Evolutionary conservation across 345 rosid genomes (phyloP).

Genomic region (Melastoma malabathricum): DNA sequence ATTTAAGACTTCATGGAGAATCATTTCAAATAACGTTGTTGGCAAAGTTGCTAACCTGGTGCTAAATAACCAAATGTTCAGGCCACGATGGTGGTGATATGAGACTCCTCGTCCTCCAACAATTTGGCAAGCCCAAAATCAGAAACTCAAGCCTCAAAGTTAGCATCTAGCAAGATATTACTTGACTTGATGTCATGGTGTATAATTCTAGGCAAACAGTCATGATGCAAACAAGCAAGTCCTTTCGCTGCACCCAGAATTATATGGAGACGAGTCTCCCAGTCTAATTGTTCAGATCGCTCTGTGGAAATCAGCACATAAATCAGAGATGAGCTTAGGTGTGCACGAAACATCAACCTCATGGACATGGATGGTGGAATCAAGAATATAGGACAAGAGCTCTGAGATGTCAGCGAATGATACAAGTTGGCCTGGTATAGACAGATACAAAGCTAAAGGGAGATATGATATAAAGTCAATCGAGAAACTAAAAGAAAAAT

Average conservation of each 20-base stretch:
- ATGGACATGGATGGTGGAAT: too few species aligned
- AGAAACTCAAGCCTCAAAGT: conserved; percentile 91
- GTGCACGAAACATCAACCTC: too few species aligned
- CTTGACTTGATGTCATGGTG: conserved; percentile 98
- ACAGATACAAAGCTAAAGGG: too few species aligned
- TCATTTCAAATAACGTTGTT: too few species aligned
- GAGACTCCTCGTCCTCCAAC: conserved; percentile 90
- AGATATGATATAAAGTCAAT: too few species aligned
- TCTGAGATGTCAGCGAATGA: too few species aligned
- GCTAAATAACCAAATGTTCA: conserved; percentile 98
- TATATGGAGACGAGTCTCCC: conserved; percentile 88
- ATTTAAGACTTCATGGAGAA: too few species aligned
- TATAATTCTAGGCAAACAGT: conserved; percentile 96
- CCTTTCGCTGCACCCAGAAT: conserved; percentile 98
- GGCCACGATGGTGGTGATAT: conserved; percentile 95
- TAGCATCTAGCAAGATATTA: conserved; percentile 93
- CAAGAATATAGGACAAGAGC: too few species aligned
- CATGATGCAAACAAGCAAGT: conserved; percentile 89
- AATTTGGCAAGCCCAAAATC: conserved; percentile 97
- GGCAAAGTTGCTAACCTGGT: conserved; percentile 45
- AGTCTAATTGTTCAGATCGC: conserved; percentile 73
- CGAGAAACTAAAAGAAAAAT: too few species aligned
- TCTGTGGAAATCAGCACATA: conserved; percentile 32
- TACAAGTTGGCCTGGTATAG: too few species aligned
- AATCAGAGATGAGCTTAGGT: neutral